Conservation (phyloP, 306 rosid genomes). For the Acacia acuminata region DNA sequence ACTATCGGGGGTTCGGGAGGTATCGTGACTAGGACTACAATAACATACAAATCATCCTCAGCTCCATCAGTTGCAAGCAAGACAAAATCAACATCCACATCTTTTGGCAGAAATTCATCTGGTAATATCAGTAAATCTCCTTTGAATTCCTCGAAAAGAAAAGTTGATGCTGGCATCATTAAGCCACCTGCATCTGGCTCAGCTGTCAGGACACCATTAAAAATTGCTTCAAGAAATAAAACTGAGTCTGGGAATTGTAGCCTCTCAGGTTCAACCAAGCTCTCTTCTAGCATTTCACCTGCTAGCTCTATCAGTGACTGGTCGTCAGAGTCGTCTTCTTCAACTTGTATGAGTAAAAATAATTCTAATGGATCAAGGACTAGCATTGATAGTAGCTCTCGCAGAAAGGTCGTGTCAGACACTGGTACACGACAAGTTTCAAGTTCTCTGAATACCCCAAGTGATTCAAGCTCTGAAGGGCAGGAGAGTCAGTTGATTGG, state of each 20-base stretch:
- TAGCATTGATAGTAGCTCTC: slow-evolving; percentile 56
- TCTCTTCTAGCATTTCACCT: slow-evolving; percentile 70
- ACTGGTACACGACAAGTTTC: slow-evolving; percentile 41
- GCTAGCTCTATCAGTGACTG: slow-evolving; percentile 88
- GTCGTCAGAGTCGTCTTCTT: slow-evolving; percentile 78
- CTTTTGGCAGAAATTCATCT: slow-evolving; percentile 48
- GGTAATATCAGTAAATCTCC: slow-evolving; percentile 48
- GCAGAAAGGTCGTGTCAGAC: slow-evolving; percentile 50
- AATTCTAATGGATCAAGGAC: slow-evolving; percentile 60
- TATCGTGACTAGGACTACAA: slow-evolving; percentile 41
- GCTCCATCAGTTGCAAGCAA: slow-evolving; percentile 49
- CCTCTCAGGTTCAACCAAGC: slow-evolving; percentile 49
- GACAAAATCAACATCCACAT: slow-evolving; percentile 47
- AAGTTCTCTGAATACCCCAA: slow-evolving; percentile 35
- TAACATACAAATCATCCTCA: slow-evolving; percentile 44
- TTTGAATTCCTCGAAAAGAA: slow-evolving; percentile 45
- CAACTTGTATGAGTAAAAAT: slow-evolving; percentile 54
- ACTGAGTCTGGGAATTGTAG: slow-evolving; percentile 45
- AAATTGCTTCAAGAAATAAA: slow-evolving; percentile 45
- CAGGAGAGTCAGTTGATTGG: slow-evolving; percentile 42
- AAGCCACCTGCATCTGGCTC: slow-evolving; percentile 51
- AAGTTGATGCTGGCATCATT: slow-evolving; percentile 37
- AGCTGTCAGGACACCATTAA: slow-evolving; percentile 52
- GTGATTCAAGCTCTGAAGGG: slow-evolving; percentile 40
- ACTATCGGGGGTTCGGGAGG: slow-evolving; percentile 43